Evolutionary conservation across 345 rosid genomes (phyloP).

Genomic region (Excoecaria agallocha): DNA sequence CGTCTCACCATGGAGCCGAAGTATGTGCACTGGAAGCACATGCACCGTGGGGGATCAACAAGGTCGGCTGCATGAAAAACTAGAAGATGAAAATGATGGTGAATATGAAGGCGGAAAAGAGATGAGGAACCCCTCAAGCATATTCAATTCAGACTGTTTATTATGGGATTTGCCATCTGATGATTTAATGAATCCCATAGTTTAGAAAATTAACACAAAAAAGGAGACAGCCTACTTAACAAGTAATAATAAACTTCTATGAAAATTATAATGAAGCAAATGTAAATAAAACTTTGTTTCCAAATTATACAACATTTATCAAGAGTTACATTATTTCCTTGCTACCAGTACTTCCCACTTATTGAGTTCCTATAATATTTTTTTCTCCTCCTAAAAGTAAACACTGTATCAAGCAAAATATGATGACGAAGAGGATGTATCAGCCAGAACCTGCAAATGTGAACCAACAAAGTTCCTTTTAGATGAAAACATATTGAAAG

Average conservation of each 20-base stretch:
- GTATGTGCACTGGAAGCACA: conserved; percentile 52
- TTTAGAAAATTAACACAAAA: conserved; percentile 20
- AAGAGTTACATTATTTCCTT: conserved; percentile 4
- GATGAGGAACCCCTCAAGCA: conserved; percentile 38
- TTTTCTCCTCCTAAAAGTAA: conserved; percentile 10
- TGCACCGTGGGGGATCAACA: conserved; percentile 45
- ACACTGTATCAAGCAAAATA: conserved; percentile 71
- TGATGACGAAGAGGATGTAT: conserved; percentile 89
- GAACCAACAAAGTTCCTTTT: conserved; percentile 5
- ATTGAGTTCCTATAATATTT: conserved; percentile 19
- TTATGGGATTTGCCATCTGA: conserved; percentile 84
- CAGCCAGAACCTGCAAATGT: conserved; percentile 81
- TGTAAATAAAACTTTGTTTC: conserved; percentile 34
- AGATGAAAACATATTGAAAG: neutral
- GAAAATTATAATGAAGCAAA: conserved; percentile 10
- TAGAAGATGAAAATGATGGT: conserved; percentile 46
- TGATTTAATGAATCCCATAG: conserved; percentile 64
- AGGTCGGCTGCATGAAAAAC: conserved; percentile 32
- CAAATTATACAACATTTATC: conserved; percentile 5
- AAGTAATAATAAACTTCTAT: conserved; percentile 16
- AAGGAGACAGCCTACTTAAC: neutral
- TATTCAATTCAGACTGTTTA: conserved; percentile 68
- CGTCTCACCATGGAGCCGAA: conserved; percentile 60
- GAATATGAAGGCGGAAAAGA: conserved; percentile 52
- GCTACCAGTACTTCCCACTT: conserved; percentile 3